These are phyloP conservation scores for Mortierella sp. DNA, from an alignment of 371 early-diverging fungal genomes.

Conservation along the genomic window DNA sequence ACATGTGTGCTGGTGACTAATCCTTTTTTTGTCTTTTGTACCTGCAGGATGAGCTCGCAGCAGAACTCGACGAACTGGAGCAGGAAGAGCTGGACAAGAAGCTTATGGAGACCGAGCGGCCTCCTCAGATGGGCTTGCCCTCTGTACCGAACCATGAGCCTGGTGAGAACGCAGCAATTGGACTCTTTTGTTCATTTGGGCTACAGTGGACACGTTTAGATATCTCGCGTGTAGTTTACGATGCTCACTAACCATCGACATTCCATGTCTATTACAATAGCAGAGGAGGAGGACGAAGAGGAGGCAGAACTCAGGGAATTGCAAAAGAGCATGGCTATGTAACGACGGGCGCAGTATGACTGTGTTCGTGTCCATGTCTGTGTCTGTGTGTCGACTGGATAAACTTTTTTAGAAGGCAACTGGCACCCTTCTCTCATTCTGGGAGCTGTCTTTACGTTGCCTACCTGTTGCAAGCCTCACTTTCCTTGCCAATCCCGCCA, in stretches of 20 bases:
- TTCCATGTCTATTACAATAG: slow-evolving; percentile 37
- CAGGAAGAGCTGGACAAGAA: slow-evolving; percentile 93
- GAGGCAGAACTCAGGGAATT: slow-evolving; percentile 90
- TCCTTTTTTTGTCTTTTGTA: slow-evolving; percentile 4
- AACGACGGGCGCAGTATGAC: neutral
- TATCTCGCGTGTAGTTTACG: neutral
- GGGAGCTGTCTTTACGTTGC: neutral
- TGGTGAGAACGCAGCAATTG: slow-evolving; percentile 61
- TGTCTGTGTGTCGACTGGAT: neutral
- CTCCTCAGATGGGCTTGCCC: slow-evolving; percentile 73
- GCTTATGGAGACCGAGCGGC: slow-evolving; percentile 82
- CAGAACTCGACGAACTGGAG: slow-evolving; percentile 94
- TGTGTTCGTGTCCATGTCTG: neutral
- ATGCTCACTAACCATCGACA: slow-evolving; percentile 20
- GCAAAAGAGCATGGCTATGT: slow-evolving; percentile 85
- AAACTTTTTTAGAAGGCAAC: neutral
- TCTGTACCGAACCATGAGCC: slow-evolving; percentile 75
- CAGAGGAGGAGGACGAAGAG: slow-evolving; percentile 79
- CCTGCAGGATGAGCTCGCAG: slow-evolving; percentile 85
- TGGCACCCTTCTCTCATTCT: neutral
- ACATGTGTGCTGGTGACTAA: neutral
- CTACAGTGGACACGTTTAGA: neutral
- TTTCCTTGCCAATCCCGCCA: neutral
- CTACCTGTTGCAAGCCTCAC: neutral
- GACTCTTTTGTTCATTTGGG: neutral